A percentile compares a stretch with the other conserved stretches of the same genome.
Evolutionary conservation across 768 basidiomycete genomes (phyloP).

Genomic region (Tephrocybe rancida): DNA sequence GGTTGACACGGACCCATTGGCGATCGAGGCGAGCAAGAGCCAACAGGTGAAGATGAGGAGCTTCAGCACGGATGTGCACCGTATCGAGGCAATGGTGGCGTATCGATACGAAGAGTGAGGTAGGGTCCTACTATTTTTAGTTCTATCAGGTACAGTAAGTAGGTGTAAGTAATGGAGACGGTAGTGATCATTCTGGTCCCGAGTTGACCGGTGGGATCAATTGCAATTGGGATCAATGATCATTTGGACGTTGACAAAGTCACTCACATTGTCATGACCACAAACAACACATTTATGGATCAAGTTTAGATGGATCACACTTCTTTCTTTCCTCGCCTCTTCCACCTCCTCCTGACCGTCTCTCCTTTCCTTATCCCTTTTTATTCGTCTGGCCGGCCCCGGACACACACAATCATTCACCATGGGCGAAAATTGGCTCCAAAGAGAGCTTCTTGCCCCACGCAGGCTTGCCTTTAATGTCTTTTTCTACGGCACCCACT

Average conservation of each 20-base stretch:
- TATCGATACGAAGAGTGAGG: constrained; percentile 90
- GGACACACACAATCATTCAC: constrained; percentile 37
- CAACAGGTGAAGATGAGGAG: constrained; percentile 93
- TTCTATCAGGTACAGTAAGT: no score
- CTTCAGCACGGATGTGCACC: constrained; percentile 98
- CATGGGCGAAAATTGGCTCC: constrained; percentile 77
- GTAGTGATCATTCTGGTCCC: background rate
- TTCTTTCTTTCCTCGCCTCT: constrained; percentile 14
- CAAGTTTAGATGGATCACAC: constrained; percentile 11
- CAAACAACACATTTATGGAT: constrained; percentile 17
- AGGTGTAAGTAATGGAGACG: no score
- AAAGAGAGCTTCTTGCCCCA: constrained; percentile 64
- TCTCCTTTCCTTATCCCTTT: constrained; percentile 26
- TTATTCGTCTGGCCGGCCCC: constrained; percentile 54
- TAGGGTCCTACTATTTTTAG: background rate
- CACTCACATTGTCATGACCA: constrained; percentile 31
- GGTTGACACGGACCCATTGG: constrained; percentile 92
- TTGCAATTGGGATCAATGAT: background rate
- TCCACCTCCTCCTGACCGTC: constrained; percentile 17
- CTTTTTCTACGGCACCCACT: constrained; percentile 79
- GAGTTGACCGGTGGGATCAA: constrained; percentile 18
- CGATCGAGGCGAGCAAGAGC: constrained; percentile 91
- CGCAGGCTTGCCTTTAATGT: constrained; percentile 73
- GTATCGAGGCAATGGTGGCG: constrained; percentile 97
- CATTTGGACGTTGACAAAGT: background rate